Conservation (phyloP, 2,329 filamentous ascomycete genomes). For the Ophiostoma triangulosporum region DNA sequence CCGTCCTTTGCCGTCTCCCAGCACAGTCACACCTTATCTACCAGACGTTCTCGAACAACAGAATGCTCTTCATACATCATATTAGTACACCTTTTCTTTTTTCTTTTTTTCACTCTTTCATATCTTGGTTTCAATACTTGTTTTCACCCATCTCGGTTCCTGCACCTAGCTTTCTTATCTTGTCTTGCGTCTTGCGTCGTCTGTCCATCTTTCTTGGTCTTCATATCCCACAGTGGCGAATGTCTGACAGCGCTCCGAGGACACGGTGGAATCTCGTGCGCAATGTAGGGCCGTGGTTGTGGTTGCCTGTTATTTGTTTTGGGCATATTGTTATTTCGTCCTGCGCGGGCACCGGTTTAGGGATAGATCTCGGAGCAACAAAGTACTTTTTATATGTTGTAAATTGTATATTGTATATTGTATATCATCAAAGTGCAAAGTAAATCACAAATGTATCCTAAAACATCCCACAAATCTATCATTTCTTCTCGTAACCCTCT, state of each 20-base stretch:
- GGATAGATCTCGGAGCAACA: conserved; percentile 10
- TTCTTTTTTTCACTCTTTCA: neutral
- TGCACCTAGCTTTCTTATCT: neutral
- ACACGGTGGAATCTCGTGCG: too few relatives aligned
- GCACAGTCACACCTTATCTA: neutral
- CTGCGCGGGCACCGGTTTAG: neutral
- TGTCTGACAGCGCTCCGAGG: too few relatives aligned
- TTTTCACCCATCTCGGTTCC: neutral
- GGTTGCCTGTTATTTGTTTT: neutral
- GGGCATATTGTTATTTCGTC: neutral
- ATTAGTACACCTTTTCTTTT: neutral
- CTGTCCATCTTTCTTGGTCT: neutral
- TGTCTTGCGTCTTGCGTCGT: too few relatives aligned
- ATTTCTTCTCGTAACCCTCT: conserved; percentile 21
- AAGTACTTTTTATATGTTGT: neutral
- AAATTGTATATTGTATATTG: neutral
- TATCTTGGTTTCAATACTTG: neutral
- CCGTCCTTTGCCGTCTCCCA: neutral
- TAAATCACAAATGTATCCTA: neutral
- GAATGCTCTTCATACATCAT: neutral
- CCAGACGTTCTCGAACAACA: neutral
- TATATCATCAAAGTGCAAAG: neutral
- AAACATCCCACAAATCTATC: neutral
- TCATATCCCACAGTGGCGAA: too few relatives aligned
- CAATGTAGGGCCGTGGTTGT: neutral